A percentile compares a stretch with the other conserved stretches of the same genome.
Evolutionary conservation across 805 yeast genomes (phyloP).

Genomic region (Yamadazyma insecticola): DNA sequence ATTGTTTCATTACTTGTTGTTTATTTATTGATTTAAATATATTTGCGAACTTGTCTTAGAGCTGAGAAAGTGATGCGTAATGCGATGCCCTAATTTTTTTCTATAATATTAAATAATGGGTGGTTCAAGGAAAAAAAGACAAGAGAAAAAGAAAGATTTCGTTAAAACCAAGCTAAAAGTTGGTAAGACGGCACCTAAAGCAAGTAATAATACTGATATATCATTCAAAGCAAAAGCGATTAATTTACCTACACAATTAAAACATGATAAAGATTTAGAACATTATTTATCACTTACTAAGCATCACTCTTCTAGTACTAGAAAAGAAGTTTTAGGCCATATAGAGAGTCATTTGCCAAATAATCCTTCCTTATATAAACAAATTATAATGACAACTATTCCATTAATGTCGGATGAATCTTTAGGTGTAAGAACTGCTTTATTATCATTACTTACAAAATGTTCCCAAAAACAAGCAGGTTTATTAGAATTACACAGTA

Average conservation of each 20-base stretch:
- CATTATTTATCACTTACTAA: conserved; percentile 66
- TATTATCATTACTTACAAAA: conserved; percentile 43
- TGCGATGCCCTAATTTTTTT: too few species aligned
- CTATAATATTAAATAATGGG: too few species aligned
- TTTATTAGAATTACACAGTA: conserved; percentile 56
- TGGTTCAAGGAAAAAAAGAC: conserved; percentile 51
- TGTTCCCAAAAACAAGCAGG: conserved; percentile 49
- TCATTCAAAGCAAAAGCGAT: conserved; percentile 70
- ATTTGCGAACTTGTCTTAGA: not conserved
- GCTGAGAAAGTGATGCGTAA: too few species aligned
- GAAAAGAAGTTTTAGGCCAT: conserved; percentile 63
- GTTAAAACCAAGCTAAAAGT: conserved; percentile 76
- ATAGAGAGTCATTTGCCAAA: conserved; percentile 50
- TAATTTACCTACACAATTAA: conserved; percentile 42
- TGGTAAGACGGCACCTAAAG: conserved; percentile 72
- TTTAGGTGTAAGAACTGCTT: conserved; percentile 55
- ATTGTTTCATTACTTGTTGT: too few species aligned
- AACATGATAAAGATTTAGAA: conserved; percentile 35
- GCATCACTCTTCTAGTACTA: conserved; percentile 66
- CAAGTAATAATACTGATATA: conserved; percentile 78
- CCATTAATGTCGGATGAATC: conserved; percentile 69
- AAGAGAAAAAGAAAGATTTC: conserved; percentile 70
- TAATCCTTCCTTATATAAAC: conserved; percentile 51
- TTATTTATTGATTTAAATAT: not conserved
- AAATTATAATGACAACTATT: conserved; percentile 50